phyloP scores from a whole-genome alignment of 257 asterid species.

The Capsicum pubescens region DNA sequence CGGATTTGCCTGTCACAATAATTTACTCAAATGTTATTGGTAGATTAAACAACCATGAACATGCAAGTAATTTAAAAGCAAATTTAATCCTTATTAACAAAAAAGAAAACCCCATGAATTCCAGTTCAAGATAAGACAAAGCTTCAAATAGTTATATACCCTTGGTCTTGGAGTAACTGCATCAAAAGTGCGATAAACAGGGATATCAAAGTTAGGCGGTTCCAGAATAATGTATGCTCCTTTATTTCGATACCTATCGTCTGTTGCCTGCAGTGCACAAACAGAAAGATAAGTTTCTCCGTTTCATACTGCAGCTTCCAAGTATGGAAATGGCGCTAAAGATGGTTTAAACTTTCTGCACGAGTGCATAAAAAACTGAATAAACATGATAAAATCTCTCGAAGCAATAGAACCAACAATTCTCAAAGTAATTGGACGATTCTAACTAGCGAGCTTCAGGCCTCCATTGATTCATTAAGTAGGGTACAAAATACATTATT shows the following conservation, averaged over 20 bases:
- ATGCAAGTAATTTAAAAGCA: slow-evolving; percentile 16
- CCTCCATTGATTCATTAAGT: not conserved
- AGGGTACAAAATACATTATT: not conserved
- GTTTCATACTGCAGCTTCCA: slow-evolving; percentile 9
- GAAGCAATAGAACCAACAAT: not conserved
- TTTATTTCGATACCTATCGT: slow-evolving; percentile 82
- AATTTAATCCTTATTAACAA: not conserved
- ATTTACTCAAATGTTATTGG: slow-evolving; percentile 9
- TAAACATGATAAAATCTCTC: not conserved
- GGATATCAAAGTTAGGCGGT: slow-evolving; percentile 78
- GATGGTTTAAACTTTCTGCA: not conserved
- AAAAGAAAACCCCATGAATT: not conserved
- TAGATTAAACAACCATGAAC: not conserved
- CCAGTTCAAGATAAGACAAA: not conserved
- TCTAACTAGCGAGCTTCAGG: not conserved
- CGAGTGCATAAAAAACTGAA: not conserved
- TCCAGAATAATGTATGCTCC: slow-evolving; percentile 87
- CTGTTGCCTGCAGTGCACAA: slow-evolving; percentile 71
- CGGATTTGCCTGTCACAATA: slow-evolving; percentile 71
- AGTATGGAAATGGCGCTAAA: not conserved
- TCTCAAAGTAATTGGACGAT: not conserved
- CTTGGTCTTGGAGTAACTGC: slow-evolving; percentile 92
- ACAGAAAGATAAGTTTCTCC: slow-evolving; percentile 32
- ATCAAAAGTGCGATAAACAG: slow-evolving; percentile 76
- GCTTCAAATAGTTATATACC: slow-evolving; percentile 48